Evolutionary conservation across 495 filamentous ascomycete genomes (phyloP).

Genomic region (Entonaema liquescens): DNA sequence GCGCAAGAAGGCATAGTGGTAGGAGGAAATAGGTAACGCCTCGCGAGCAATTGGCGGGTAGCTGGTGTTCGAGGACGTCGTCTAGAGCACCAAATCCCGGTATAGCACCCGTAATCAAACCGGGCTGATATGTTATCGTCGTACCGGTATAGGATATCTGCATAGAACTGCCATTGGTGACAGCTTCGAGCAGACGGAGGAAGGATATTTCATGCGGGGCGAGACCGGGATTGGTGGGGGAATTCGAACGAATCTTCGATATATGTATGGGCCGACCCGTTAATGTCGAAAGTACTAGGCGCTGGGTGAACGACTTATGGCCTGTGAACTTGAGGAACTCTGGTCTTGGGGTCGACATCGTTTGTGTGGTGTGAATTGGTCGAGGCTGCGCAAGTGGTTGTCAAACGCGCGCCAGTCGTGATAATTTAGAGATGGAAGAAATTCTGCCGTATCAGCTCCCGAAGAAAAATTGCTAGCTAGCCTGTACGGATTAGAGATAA

Average conservation of each 20-base stretch:
- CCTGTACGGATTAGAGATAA: conserved; percentile 20
- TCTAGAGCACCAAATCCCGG: conserved; percentile 69
- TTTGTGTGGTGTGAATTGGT: conserved; percentile 17
- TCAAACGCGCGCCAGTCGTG: conserved; percentile 6
- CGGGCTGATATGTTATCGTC: conserved; percentile 87
- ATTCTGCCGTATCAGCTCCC: conserved; percentile 33
- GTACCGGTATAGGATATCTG: conserved; percentile 97
- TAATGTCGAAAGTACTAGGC: conserved; percentile 88
- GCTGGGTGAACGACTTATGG: conserved; percentile 81
- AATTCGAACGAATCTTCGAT: conserved; percentile 88
- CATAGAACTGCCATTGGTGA: conserved; percentile 95
- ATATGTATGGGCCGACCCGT: conserved; percentile 90
- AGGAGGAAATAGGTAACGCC: conserved; percentile 93
- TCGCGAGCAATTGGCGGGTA: conserved; percentile 76
- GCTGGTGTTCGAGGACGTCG: conserved; percentile 76
- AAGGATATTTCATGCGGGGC: conserved; percentile 93
- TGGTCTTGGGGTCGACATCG: conserved; percentile 54
- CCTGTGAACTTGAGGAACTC: conserved; percentile 74
- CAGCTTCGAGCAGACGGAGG: conserved; percentile 88
- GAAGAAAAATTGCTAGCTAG: conserved; percentile 17
- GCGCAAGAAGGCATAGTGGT: conserved; percentile 87
- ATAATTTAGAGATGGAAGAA: conserved; percentile 23
- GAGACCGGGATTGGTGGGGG: conserved; percentile 84
- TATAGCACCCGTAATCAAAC: conserved; percentile 84
- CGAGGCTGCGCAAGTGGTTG: conserved; percentile 6